Evolutionary conservation across 345 rosid species (phyloP).

Genomic region (Populus simonii): DNA sequence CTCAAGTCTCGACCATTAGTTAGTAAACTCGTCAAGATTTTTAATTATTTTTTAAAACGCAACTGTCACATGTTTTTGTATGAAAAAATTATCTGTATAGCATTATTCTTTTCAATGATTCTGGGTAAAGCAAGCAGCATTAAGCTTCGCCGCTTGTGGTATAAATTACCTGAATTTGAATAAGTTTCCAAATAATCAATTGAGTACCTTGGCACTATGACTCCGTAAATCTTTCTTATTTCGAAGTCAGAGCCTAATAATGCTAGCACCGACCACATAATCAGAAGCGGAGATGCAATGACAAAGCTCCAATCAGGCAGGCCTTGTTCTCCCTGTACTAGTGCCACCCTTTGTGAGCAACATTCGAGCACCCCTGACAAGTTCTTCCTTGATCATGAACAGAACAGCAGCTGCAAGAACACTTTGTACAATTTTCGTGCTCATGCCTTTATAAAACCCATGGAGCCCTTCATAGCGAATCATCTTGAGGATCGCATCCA

Average conservation of each 20-base stretch:
- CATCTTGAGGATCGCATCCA: slow-evolving; percentile 87
- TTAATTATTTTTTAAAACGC: too few species aligned
- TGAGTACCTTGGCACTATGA: background rate
- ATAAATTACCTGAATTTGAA: background rate
- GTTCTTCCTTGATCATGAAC: slow-evolving; percentile 94
- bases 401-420: slow-evolving; percentile 88
- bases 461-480: slow-evolving; percentile 71
- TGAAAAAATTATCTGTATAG: too few species aligned
- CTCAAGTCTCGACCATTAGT: too few species aligned
- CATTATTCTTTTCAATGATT: background rate
- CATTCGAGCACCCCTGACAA: slow-evolving; percentile 59
- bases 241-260: background rate
- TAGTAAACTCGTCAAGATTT: too few species aligned
- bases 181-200: background rate
- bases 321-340: slow-evolving; percentile 30
- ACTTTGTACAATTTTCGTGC: slow-evolving; percentile 83
- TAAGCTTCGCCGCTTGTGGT: background rate
- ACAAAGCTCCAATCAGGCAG: slow-evolving; percentile 21
- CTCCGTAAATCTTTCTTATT: slow-evolving; percentile 6
- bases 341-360: slow-evolving; percentile 43
- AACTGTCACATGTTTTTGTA: too few species aligned
- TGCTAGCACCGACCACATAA: background rate
- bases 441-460: slow-evolving; percentile 96
- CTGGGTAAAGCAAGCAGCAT: background rate
- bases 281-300: background rate